Evolutionary conservation across 306 rosid species (phyloP).

Genomic region (Malus sylvestris): DNA sequence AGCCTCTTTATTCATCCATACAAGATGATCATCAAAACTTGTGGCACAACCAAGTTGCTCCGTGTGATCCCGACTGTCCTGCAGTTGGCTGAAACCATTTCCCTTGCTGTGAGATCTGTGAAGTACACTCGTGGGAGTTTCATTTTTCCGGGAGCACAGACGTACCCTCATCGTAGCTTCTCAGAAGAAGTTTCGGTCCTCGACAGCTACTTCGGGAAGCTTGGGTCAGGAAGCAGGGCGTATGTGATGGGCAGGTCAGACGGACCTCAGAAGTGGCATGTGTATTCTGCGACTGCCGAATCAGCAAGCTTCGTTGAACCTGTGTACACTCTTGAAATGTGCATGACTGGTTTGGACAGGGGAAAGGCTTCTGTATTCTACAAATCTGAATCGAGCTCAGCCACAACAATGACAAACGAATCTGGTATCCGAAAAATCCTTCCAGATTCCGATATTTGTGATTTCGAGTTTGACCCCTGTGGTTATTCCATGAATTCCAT

Average conservation of each 20-base stretch:
- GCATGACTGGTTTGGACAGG: conserved; percentile 61
- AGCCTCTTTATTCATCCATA: conserved; percentile 52
- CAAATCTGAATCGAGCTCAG: conserved; percentile 36
- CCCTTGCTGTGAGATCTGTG: conserved; percentile 41
- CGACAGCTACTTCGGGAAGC: conserved; percentile 46
- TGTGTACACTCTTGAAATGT: conserved; percentile 56
- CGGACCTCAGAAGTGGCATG: conserved; percentile 52
- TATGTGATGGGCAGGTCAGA: conserved; percentile 43
- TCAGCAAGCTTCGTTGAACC: conserved; percentile 10
- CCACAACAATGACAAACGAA: conserved; percentile 40
- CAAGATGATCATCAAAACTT: conserved; percentile 62
- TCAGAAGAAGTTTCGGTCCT: conserved; percentile 49
- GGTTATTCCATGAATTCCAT: conserved; percentile 67
- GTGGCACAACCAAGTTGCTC: conserved; percentile 63
- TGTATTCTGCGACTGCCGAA: conserved; percentile 48
- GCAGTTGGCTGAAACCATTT: conserved; percentile 39
- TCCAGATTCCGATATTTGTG: conserved; percentile 55
- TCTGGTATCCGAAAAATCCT: conserved; percentile 65
- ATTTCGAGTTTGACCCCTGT: conserved; percentile 62
- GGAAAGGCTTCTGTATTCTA: conserved; percentile 45
- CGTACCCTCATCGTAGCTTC: conserved; percentile 57
- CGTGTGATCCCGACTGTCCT: conserved; percentile 51
- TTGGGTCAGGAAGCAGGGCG: conserved; percentile 47
- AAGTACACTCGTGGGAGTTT: conserved; percentile 60
- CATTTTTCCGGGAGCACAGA: conserved; percentile 59